Evolutionary conservation across 306 rosid genomes (phyloP), one percentile per base, ranked within the genome.

Genomic region (Cucumis melo): DNA sequence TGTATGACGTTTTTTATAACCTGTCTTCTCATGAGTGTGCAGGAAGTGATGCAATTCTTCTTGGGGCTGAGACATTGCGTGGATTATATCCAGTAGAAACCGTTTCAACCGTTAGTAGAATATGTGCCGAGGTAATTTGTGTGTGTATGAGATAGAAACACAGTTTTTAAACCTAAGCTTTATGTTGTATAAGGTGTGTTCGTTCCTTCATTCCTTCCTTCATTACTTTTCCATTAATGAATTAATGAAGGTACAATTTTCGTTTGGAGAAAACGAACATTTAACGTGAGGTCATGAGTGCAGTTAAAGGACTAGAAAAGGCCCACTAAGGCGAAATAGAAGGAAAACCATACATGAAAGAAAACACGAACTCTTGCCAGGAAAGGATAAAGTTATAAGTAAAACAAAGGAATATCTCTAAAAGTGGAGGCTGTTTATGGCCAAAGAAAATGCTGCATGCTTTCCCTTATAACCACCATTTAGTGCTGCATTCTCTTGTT

Each of bases 51-150:
- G 97, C 99, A 17, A 95, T 95, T 70, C 99, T 95, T 84, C 81
- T 95, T 36, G 99, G 99, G 80, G 99, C 99, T 23, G 99, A 95
- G 87, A 95, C 99, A 76, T 79, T 95, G 67, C 99, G 99, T 86
- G 99, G 99, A 67, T 79, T 88, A 73, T 95, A 95, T 82, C 99
- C 99, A 27, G 78, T 90, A 32, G 98, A 95, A 85, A 95, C 99
- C 24, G 92, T 95, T 81, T 92, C 97, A 2, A 95, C 96, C 21
- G 98, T 95, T 73, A 96, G 98, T 58, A 87, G 73, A 86, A 95
- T 95, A 79, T 95, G 99, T 83, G 83, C 97, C 10, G 99, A 95
- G 99, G 99, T 89, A 83, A 80, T 29, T 16, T 3, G 34, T 76
- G 75, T 71, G 79, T 81, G 78, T 8, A 46, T 50, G 12, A 36